Conservation (phyloP, 495 filamentous ascomycete genomes). For the Talaromyces stipitatus region DNA sequence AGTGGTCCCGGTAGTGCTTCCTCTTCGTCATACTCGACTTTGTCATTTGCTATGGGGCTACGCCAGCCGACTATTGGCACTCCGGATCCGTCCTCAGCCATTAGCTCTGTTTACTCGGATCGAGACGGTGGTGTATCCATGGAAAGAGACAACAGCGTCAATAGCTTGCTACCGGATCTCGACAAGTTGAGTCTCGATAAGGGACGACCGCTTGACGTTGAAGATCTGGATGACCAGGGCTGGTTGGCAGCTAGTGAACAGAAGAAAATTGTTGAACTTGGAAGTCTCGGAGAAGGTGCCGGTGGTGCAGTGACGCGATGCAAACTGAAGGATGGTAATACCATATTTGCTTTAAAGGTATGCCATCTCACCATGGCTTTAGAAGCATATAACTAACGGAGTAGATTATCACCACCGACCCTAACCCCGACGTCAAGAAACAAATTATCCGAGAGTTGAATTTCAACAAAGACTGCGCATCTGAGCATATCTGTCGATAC, state of each 20-base stretch:
- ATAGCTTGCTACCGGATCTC: slow-evolving; percentile 59
- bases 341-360: slow-evolving; percentile 94
- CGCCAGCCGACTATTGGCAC: slow-evolving; percentile 54
- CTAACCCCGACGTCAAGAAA: slow-evolving; percentile 94
- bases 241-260: slow-evolving; percentile 90
- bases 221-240: slow-evolving; percentile 88
- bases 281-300: slow-evolving; percentile 88
- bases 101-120: slow-evolving; percentile 75
- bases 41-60: slow-evolving; percentile 63
- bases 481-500: slow-evolving; percentile 90
- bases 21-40: slow-evolving; percentile 68
- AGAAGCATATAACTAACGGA: background rate
- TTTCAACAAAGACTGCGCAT: slow-evolving; percentile 96
- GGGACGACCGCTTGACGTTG: slow-evolving; percentile 75
- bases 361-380: slow-evolving; percentile 11
- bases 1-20: slow-evolving; percentile 77
- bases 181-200: slow-evolving; percentile 71
- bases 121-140: slow-evolving; percentile 58
- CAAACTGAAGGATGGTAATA: slow-evolving; percentile 81
- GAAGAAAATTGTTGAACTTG: slow-evolving; percentile 78
- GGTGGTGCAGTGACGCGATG: slow-evolving; percentile 93
- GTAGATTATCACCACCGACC: slow-evolving; percentile 95
- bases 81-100: slow-evolving; percentile 82
- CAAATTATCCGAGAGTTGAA: slow-evolving; percentile 92
- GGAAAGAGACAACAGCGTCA: slow-evolving; percentile 68